Percentiles rank a stretch among this genome's conserved stretches.
Conservation (phyloP, 768 basidiomycete genomes). For the Russula olivacea region DNA sequence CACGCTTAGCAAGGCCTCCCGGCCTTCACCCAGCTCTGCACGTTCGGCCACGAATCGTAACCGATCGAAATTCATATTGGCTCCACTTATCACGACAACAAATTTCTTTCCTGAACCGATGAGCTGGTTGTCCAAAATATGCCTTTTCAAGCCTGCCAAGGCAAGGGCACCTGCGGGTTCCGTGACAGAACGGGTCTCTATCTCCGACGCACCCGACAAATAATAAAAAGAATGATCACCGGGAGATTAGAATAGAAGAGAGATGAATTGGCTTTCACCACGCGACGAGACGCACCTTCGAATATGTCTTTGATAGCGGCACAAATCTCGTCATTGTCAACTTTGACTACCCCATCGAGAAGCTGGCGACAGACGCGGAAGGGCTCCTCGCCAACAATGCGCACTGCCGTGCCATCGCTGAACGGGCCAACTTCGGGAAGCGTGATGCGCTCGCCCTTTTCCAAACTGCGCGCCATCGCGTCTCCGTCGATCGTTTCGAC, state of each 20-base stretch:
- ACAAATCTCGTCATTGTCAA: conserved; percentile 94
- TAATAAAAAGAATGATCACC: too few relatives aligned
- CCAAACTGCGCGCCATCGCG: conserved; percentile 83
- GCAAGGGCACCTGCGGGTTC: conserved; percentile 95
- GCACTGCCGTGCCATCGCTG: conserved; percentile 95
- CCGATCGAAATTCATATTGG: conserved; percentile 99
- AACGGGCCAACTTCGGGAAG: conserved; percentile 92
- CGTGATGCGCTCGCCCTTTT: conserved; percentile 73
- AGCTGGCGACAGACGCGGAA: conserved; percentile 87
- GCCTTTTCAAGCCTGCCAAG: conserved; percentile 84
- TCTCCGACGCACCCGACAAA: not conserved
- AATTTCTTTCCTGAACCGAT: conserved; percentile 81
- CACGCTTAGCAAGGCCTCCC: conserved; percentile 90
- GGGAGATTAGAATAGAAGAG: too few relatives aligned
- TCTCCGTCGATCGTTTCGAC: conserved; percentile 96
- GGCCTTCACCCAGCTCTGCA: conserved; percentile 92
- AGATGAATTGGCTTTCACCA: not conserved
- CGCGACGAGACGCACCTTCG: conserved; percentile 55
- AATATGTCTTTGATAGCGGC: conserved; percentile 99
- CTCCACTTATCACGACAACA: conserved; percentile 89
- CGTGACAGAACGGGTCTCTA: conserved; percentile 93
- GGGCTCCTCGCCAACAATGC: conserved; percentile 89
- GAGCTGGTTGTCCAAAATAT: conserved; percentile 77
- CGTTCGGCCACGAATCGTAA: conserved; percentile 98
- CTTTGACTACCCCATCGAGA: conserved; percentile 76